Conservation (phyloP, 768 basidiomycete genomes). For the Tephrocybe sp. region DNA sequence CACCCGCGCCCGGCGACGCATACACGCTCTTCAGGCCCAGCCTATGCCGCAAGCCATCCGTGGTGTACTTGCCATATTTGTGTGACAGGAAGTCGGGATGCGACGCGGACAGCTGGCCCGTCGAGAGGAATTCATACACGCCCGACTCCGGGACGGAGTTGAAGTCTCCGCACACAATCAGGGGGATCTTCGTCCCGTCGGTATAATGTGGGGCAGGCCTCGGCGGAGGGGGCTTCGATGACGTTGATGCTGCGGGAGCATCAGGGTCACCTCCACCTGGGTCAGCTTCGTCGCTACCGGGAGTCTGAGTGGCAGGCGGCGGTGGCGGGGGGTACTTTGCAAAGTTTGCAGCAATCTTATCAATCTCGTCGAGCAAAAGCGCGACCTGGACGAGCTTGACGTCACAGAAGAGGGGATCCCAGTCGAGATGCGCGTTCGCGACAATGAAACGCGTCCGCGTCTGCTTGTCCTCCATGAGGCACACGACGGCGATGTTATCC, state of each 20-base stretch:
- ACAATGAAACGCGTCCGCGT: constrained; percentile 89
- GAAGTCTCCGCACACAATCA: constrained; percentile 93
- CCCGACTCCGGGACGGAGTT: constrained; percentile 88
- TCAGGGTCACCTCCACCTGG: constrained; percentile 16
- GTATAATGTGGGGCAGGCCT: constrained; percentile 69
- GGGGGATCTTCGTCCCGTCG: constrained; percentile 87
- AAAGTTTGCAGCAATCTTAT: constrained; percentile 85
- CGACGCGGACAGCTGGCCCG: constrained; percentile 64
- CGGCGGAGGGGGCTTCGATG: constrained; percentile 23
- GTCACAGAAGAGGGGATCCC: constrained; percentile 91
- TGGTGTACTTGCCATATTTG: constrained; percentile 90
- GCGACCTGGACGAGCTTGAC: constrained; percentile 98
- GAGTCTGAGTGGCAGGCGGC: constrained; percentile 32
- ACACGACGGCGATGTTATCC: constrained; percentile 89
- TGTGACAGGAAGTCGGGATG: constrained; percentile 94
- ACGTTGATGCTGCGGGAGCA: constrained; percentile 7
- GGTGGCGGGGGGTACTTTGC: constrained; percentile 73
- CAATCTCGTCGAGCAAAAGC: constrained; percentile 87
- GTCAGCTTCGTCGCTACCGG: constrained; percentile 21
- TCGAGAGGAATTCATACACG: constrained; percentile 87
- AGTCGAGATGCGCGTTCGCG: constrained; percentile 89
- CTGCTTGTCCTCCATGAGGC: constrained; percentile 81
- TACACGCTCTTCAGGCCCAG: constrained; percentile 88
- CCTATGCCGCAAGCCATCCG: constrained; percentile 79
- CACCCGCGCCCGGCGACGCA: constrained; percentile 42